Conservation (phyloP, 2,329 filamentous ascomycete species). For the Didymella sp. region DNA sequence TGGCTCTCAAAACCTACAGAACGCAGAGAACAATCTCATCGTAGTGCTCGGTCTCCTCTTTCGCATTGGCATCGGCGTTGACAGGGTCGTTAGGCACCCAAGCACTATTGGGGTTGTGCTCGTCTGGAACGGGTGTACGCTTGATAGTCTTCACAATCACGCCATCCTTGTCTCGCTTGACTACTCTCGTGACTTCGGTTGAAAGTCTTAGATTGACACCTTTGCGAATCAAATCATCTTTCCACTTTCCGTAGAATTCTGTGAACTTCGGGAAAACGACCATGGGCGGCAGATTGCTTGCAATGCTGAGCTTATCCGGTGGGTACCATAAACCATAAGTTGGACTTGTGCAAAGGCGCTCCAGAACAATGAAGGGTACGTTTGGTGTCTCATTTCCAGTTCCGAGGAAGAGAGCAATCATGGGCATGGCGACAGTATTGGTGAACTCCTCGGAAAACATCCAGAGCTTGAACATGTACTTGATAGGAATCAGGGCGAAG, state of each 20-base stretch:
- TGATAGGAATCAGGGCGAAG: conserved; percentile 67
- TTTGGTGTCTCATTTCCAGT: conserved; percentile 78
- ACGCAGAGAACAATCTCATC: conserved; percentile 73
- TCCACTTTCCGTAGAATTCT: conserved; percentile 68
- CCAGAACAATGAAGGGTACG: conserved; percentile 71
- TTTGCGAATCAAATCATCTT: conserved; percentile 56
- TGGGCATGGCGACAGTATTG: conserved; percentile 73
- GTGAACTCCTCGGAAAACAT: conserved; percentile 73
- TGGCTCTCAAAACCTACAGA: conserved; percentile 41
- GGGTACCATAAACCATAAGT: conserved; percentile 68
- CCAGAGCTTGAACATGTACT: conserved; percentile 70
- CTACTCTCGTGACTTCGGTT: conserved; percentile 63
- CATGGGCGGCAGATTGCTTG: conserved; percentile 61
- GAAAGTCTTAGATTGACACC: conserved; percentile 64
- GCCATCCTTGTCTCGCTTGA: conserved; percentile 59
- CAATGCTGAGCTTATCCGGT: conserved; percentile 56
- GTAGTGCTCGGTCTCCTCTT: conserved; percentile 59
- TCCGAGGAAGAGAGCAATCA: conserved; percentile 75
- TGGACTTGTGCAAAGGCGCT: conserved; percentile 58
- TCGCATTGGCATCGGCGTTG: conserved; percentile 51
- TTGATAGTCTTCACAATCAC: conserved; percentile 59
- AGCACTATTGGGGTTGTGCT: conserved; percentile 55
- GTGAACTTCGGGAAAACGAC: conserved; percentile 69
- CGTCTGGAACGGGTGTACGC: conserved; percentile 52
- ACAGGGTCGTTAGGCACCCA: conserved; percentile 51